Evolutionary conservation across 495 filamentous ascomycete species (phyloP), one percentile per base, ranked within the genome.

Genomic region (Hypoxylon fuscum): DNA sequence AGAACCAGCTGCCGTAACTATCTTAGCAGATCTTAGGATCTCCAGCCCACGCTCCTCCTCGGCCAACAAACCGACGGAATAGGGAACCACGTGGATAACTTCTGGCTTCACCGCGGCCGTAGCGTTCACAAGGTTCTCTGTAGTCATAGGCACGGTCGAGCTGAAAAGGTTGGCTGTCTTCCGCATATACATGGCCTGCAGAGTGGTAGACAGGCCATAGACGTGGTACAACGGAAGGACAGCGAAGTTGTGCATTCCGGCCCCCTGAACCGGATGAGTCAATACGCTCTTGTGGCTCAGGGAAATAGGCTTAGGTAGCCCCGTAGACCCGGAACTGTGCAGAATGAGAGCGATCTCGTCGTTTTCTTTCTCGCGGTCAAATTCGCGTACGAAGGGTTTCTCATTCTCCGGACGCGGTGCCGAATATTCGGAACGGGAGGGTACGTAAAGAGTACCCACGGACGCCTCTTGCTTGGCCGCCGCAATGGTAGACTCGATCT

Each of bases 201-300:
- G 45, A 6, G 75, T 70, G 0, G 71, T 76, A 0, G 75, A 78
- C 1, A 81, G 53, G 0, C 79, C 77, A 53, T 79, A 79, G 6
- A 78, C 67, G 53, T 85, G 82, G 45, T 77, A 85, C 61, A 81
- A 76, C 0, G 83, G 83, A 0, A 85, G 72, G 0, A 81, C 76
- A 31, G 75, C 77, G 68, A 86, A 83, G 0, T 78, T 78, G 2
- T 76, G 79, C 17, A 80, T 9, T 66, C 68, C 1, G 67, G 70
- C 38, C 65, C 64, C 68, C 65, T 87, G 86, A 27, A 87, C 74
- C 56, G 79, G 84, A 68, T 87, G 85, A 1, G 83, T 83, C n/a
- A 88, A 86, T 11, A 87, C 79, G 66, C 87, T 87, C 34, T 81
- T 78, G 63, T 87, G 84, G n/a, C 81, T 72, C 17, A 86, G 84